Percentiles rank a stretch among this genome's conserved stretches.
These are phyloP conservation scores for Cantharellus anzutake DNA, from an alignment of 768 basidiomycete species.

Conservation along the genomic window DNA sequence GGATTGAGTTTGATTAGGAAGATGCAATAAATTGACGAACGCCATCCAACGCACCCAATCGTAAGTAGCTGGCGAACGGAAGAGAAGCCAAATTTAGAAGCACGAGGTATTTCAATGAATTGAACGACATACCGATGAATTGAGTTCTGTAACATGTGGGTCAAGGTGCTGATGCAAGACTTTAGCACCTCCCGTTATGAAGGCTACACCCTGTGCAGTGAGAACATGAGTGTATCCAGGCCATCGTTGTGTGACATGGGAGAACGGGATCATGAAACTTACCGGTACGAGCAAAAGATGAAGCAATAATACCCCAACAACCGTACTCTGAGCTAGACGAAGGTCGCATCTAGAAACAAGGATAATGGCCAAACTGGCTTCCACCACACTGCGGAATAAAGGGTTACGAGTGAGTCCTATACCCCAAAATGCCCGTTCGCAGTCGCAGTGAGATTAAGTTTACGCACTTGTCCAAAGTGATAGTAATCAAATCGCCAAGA, in stretches of 20 bases:
- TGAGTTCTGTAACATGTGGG: conserved; percentile 43
- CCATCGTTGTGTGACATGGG: neutral
- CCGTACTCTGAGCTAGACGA: conserved; percentile 39
- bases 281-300: conserved; percentile 52
- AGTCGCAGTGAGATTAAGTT: neutral
- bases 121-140: conserved; percentile 31
- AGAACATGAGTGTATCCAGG: neutral
- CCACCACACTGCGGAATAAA: conserved; percentile 31
- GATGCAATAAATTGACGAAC: neutral
- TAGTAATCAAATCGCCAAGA: conserved; percentile 44
- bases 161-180: conserved; percentile 49
- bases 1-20: neutral
- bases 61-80: conserved; percentile 19
- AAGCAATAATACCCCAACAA: conserved; percentile 45
- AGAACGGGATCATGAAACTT: neutral
- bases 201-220: conserved; percentile 25
- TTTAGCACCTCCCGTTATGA: conserved; percentile 52
- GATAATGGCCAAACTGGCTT: conserved; percentile 52
- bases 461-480: conserved; percentile 46
- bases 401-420: neutral
- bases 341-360: conserved; percentile 48
- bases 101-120: neutral
- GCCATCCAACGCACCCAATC: conserved; percentile 31
- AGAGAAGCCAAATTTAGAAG: neutral
- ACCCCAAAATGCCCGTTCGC: neutral